These are phyloP conservation scores for Candida germanica DNA, from an alignment of 805 yeast genomes.

Conservation along the genomic window DNA sequence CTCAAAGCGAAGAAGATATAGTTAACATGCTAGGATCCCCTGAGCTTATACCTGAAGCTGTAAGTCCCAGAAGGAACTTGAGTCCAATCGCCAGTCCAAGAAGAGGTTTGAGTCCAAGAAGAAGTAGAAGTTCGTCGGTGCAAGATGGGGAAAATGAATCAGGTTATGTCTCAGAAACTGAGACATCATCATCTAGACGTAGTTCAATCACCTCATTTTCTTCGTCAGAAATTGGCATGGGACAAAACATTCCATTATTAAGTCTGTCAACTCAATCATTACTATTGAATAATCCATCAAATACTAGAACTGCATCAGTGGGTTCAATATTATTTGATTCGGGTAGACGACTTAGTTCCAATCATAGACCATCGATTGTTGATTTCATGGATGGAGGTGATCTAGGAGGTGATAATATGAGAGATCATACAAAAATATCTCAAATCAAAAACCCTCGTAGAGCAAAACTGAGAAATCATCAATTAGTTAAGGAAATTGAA, in stretches of 20 bases:
- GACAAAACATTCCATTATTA: conserved; percentile 31
- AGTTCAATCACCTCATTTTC: conserved; percentile 20
- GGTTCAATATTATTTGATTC: conserved; percentile 22
- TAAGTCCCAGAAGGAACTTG: conserved; percentile 10
- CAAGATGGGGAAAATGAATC: neutral
- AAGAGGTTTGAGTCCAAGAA: conserved; percentile 6
- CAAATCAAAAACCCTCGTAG: conserved; percentile 1
- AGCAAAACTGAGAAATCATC: neutral
- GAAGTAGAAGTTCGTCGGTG: conserved; percentile 1
- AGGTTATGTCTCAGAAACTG: conserved; percentile 12
- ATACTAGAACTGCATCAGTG: conserved; percentile 22
- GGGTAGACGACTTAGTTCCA: conserved; percentile 19
- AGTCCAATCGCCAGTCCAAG: conserved; percentile 10
- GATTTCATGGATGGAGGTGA: conserved; percentile 27
- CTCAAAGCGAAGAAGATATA: conserved; percentile 13
- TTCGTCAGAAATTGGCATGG: conserved; percentile 21
- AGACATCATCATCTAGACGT: conserved; percentile 15
- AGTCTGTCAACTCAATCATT: conserved; percentile 24
- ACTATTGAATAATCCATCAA: conserved; percentile 5
- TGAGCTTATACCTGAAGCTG: conserved; percentile 11
- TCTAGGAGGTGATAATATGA: conserved; percentile 18
- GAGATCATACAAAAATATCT: neutral
- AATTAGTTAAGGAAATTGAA: neutral
- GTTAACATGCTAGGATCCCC: conserved; percentile 13
- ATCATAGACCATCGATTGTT: conserved; percentile 15